Base-by-base conservation (phyloP, 1,284 basidiomycete species). In the Tremellales sp. region DNA sequence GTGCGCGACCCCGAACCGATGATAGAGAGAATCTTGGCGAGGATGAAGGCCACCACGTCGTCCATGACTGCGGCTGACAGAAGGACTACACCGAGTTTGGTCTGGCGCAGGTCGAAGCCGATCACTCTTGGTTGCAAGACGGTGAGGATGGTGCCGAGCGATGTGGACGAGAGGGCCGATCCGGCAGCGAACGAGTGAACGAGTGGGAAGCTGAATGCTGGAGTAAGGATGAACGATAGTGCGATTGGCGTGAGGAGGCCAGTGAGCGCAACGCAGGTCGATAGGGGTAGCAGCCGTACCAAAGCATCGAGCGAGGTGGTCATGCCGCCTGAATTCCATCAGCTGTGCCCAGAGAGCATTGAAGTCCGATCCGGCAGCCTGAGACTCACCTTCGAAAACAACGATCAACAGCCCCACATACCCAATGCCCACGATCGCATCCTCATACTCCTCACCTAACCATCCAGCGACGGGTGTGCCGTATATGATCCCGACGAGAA, bases 371-470 rank as follows among this genome's bases (percentile, higher is more conserved):
- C n/a, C 10, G 8, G 23, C 15, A 22, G 19, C n/a, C 19, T 4
- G 7, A 6, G 47, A 49, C 64, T 53, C 45, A 73, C 79, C 79
- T 70, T 80, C 76, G 50, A 80, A 79, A 3, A 82, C 77, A 40
- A 82, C 70, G 5, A 80, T 63, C n/a, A 81, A 67, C 13, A 82
- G 65, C 1, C 80, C 81, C 1, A 81, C 51, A 56, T 81, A 81
- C 0, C 80, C 80, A 6, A 81, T 40, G 0, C 67, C 65, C 5
- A 77, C 71, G 46, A 80, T 73, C 0, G 78, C 72, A 8, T 70
- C 58, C 53, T 80, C 67, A 74, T 77, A 78, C 6, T 65, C 60
- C 0, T 49, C 10, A 0, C 72, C 69, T 0, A 81, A 61, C 46
- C 80, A 75, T 24, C 64, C 67, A 0, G 73, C 77, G 0, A 81